Base-by-base conservation (phyloP, 805 yeast species). In the Scheffersomyces ergatensis region DNA sequence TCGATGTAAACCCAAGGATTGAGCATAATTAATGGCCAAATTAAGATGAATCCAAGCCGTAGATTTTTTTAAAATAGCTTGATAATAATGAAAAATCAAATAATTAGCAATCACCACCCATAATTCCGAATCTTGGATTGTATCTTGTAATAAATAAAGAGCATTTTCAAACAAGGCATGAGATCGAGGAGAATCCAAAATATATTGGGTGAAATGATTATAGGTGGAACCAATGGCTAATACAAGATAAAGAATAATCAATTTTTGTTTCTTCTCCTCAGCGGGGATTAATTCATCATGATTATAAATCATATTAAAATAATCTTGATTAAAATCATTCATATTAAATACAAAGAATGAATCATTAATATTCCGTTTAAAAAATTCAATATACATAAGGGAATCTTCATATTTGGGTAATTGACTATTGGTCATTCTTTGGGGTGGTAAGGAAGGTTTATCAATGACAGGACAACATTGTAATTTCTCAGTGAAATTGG, bases 41-140 rank as follows among this genome's bases (percentile, higher is more conserved):
- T 76, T 74, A 18, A 73, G 46, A 46, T 62, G 62, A 12, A 71
- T 54, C 77, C 77, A 74, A 4, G 77, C 69, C 0, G 70, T 55
- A 35, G 61, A 61, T 41, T 71, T 60, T 36, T 63, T 64, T 8
- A 72, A 65, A n/a, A 58, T 58, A 23, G 59, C 52, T 37, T 68
- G 72, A 42, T 72, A 65, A 47, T 59, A 71, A 46, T 71, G 61
- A 47, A 60, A 69, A 26, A 64, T 54, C 17, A 75, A 46, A 23
- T 68, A 46, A 42, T 71, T 57, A 4, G 67, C 66, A 41, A 70
- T 72, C 2, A 70, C 69, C 11, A 67, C 47, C 76, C 77, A 72
- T 12, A 70, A 33, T 54, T 63, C 20, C 63, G 41, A 68, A 45
- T 68, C 74, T 35, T 68, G 67, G n/a, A 58, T 57, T 0, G 61